Evolutionary conservation across 768 basidiomycete species (phyloP).

Genomic region (Lactifluus piperatus): DNA sequence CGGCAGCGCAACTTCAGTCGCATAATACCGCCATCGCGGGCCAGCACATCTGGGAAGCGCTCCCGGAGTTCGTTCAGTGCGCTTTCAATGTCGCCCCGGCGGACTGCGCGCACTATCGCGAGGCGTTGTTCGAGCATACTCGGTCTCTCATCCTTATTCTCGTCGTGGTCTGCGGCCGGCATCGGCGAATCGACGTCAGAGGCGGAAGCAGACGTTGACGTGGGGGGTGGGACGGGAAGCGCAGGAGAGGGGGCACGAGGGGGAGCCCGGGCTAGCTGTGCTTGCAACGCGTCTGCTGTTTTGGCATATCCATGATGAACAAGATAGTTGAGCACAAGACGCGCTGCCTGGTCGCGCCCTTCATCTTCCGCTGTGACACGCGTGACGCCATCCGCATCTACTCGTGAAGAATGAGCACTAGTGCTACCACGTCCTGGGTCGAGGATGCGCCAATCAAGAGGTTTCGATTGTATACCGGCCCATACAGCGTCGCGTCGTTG

Average conservation of each 20-base stretch:
- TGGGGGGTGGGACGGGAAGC: constrained; percentile 15
- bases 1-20: constrained; percentile 77
- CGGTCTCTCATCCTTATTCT: constrained; percentile 31
- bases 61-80: constrained; percentile 48
- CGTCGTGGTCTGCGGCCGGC: constrained; percentile 26
- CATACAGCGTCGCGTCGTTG: constrained; percentile 59
- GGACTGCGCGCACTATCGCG: constrained; percentile 60
- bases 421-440: constrained; percentile 15
- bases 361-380: constrained; percentile 34
- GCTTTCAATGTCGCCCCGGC: constrained; percentile 60
- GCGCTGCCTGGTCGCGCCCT: constrained; percentile 36
- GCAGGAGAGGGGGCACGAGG: constrained; percentile 13
- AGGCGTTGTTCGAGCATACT: constrained; percentile 50
- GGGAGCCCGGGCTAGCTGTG: constrained; percentile 28
- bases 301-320: constrained; percentile 77
- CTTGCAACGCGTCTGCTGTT: constrained; percentile 60
- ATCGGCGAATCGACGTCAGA: constrained; percentile 15
- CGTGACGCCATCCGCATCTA: constrained; percentile 37
- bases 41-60: constrained; percentile 57
- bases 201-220: constrained; percentile 11
- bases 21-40: constrained; percentile 59
- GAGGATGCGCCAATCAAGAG: constrained; percentile 39
- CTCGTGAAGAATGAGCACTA: not conserved
- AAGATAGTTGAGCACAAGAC: constrained; percentile 72
- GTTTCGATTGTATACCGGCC: constrained; percentile 53